Percentiles rank a stretch among this genome's conserved stretches.
Conservation (phyloP, 352 stramenopile species). For the Aphanomyces invadans region DNA sequence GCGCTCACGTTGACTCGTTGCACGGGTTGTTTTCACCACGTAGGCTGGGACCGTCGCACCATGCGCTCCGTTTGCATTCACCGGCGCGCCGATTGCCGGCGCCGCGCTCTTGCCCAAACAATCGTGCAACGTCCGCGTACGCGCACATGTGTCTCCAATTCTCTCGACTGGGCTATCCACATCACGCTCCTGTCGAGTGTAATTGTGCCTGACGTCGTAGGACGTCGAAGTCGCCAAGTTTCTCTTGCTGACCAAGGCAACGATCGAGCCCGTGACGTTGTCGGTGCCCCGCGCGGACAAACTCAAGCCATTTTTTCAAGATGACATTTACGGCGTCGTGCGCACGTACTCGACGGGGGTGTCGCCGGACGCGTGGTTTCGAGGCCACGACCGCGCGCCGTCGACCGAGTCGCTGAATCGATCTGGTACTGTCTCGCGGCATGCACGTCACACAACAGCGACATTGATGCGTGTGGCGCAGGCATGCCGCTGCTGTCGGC, state of each 20-base stretch:
- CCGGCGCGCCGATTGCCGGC: constrained; percentile 45
- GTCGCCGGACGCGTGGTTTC: constrained; percentile 43
- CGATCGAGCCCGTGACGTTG: constrained; percentile 55
- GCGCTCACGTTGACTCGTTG: too few species aligned
- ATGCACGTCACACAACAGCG: too few species aligned
- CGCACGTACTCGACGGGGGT: constrained; percentile 32
- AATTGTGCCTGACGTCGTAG: too few species aligned
- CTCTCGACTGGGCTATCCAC: too few species aligned
- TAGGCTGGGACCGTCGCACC: not conserved
- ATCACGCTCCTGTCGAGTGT: too few species aligned
- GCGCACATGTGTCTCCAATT: not conserved
- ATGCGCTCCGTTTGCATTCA: constrained; percentile 39
- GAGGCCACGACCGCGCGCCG: constrained; percentile 34
- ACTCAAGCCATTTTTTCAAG: constrained; percentile 69
- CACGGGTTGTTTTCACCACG: too few species aligned
- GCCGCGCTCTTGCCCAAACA: constrained; percentile 55
- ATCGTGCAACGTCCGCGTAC: constrained; percentile 42
- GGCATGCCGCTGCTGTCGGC: constrained; percentile 60
- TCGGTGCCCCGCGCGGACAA: constrained; percentile 54
- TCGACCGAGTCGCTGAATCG: constrained; percentile 49
- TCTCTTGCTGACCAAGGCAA: constrained; percentile 47
- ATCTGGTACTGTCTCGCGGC: constrained; percentile 34
- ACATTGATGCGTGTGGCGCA: too few species aligned
- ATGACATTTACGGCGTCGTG: constrained; percentile 56
- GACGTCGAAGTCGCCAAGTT: constrained; percentile 59